A percentile compares a stretch with the other conserved stretches of the same genome.
Conservation (phyloP, 495 filamentous ascomycete species). For the Lasiosphaeria hispida region DNA sequence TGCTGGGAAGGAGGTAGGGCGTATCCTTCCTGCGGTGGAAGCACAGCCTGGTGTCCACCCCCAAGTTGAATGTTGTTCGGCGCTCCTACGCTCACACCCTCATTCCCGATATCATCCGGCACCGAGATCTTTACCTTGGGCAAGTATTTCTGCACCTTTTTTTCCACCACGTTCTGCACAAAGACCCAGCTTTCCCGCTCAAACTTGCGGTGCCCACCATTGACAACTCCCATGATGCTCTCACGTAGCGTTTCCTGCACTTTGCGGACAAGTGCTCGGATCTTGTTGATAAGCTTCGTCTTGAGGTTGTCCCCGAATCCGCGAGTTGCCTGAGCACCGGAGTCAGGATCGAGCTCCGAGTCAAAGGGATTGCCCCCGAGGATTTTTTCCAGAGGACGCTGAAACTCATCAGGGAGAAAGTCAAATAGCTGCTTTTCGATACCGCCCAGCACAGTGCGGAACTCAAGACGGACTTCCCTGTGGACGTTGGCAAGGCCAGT, state of each 20-base stretch:
- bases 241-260: conserved; percentile 36
- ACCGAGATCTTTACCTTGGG: conserved; percentile 37
- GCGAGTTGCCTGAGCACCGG: conserved; percentile 20
- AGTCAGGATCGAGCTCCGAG: conserved; percentile 30
- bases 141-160: conserved; percentile 36
- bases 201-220: conserved; percentile 37
- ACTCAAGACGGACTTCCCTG: conserved; percentile 36
- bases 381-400: conserved; percentile 35
- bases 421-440: conserved; percentile 38
- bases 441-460: conserved; percentile 32
- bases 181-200: conserved; percentile 37
- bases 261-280: conserved; percentile 31
- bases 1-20: conserved; percentile 17
- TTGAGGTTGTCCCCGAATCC: conserved; percentile 33
- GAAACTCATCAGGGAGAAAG: conserved; percentile 33
- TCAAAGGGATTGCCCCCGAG: conserved; percentile 38
- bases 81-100: conserved; percentile 30
- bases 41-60: conserved; percentile 24
- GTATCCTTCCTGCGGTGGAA: conserved; percentile 2
- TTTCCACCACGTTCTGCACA: conserved; percentile 36
- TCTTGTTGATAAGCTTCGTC: conserved; percentile 34
- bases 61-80: conserved; percentile 29
- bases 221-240: conserved; percentile 33
- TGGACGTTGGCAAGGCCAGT: conserved; percentile 33
- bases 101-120: conserved; percentile 37